phyloP scores from a whole-genome alignment of 23 red algal genomes.

The Cyanidium caldarium region DNA sequence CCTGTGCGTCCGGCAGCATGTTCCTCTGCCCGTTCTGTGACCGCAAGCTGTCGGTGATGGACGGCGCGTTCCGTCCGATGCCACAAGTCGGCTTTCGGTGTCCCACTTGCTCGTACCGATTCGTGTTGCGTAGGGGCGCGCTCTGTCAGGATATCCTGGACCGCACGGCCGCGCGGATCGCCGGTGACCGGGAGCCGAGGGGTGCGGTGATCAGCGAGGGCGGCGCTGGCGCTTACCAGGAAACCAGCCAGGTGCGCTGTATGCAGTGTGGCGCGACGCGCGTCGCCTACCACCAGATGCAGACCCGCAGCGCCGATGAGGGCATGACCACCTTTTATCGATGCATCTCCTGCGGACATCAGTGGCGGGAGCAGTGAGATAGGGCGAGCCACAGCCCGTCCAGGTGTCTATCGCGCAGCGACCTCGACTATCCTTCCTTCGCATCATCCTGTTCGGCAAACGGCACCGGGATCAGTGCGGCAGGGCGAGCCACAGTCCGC shows the following conservation, averaged over 20 bases:
- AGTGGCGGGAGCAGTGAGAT: constrained; percentile 77
- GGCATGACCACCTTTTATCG: constrained; percentile 78
- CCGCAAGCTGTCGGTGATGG: too few species aligned
- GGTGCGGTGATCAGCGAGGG: too few species aligned
- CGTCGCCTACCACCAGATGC: constrained; percentile 71
- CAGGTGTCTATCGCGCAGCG: neutral
- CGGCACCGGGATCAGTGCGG: neutral
- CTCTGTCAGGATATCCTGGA: neutral
- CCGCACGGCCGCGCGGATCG: neutral
- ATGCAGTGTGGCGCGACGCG: neutral
- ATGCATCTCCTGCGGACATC: constrained; percentile 51
- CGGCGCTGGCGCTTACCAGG: neutral
- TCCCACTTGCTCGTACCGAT: neutral
- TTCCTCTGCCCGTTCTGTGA: too few species aligned
- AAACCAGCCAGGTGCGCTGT: neutral
- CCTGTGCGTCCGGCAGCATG: too few species aligned
- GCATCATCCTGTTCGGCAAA: neutral
- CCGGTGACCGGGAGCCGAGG: neutral
- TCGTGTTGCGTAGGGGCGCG: neutral
- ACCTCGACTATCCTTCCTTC: neutral
- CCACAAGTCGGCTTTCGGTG: too few species aligned
- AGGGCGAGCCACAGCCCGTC: neutral
- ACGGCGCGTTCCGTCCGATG: too few species aligned
- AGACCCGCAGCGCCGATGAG: constrained; percentile 91
- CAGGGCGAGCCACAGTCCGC: neutral